Evolutionary conservation across 108 stramenopile species (phyloP).

Genomic region (Fragilaria radians): DNA sequence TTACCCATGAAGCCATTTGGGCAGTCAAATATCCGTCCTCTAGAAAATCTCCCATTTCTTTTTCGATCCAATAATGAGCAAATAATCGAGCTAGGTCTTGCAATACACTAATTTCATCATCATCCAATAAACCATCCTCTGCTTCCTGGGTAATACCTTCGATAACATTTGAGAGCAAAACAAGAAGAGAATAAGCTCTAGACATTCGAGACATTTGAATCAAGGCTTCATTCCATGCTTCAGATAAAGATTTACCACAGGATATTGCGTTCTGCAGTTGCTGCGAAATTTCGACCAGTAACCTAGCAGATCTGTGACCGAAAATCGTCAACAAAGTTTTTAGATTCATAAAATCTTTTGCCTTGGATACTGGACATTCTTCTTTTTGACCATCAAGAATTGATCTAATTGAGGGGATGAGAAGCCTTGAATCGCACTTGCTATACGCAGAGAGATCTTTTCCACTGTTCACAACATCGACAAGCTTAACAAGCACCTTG

Average conservation of each 20-base stretch:
- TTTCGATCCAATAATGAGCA: constrained; percentile 84
- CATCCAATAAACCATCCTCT: constrained; percentile 23
- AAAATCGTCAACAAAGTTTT: constrained; percentile 47
- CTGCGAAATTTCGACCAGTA: constrained; percentile 54
- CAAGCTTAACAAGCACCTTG: constrained; percentile 80
- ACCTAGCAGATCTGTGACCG: constrained; percentile 64
- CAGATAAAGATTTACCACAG: constrained; percentile 31
- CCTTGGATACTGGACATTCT: constrained; percentile 11
- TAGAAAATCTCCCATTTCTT: constrained; percentile 79
- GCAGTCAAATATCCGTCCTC: constrained; percentile 58
- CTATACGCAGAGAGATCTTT: constrained; percentile 20
- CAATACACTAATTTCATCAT: constrained; percentile 47
- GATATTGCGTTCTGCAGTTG: constrained; percentile 44
- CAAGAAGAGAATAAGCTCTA: constrained; percentile 65
- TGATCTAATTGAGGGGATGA: constrained; percentile 39
- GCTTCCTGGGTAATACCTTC: constrained; percentile 55
- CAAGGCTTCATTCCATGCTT: constrained; percentile 81
- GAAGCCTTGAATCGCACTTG: constrained; percentile 30
- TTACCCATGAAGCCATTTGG: constrained; percentile 43
- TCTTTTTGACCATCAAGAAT: constrained; percentile 19
- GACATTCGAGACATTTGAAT: constrained; percentile 71
- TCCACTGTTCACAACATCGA: constrained; percentile 33
- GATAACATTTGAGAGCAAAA: constrained; percentile 64
- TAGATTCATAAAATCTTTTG: constrained; percentile 31
- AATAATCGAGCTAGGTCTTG: constrained; percentile 60